Evolutionary conservation across 106 monocot species (phyloP).

Genomic region (Allium sativum): DNA sequence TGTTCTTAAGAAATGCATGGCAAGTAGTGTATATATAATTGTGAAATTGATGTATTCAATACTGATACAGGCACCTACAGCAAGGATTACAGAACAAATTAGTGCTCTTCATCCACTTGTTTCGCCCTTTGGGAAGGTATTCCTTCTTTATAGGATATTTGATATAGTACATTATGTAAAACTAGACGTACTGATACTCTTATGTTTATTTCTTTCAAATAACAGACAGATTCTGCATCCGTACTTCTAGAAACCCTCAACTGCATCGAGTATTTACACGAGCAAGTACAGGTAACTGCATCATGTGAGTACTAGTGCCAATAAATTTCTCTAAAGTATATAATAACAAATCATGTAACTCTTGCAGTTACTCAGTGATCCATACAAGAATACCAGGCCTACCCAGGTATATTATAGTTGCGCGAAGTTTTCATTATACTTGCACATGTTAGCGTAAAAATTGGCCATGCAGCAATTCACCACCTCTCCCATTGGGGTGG

Average conservation of each 20-base stretch:
- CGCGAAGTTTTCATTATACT: too few relatives aligned
- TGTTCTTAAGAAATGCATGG: too few relatives aligned
- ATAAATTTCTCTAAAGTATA: neutral
- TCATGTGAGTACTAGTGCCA: neutral
- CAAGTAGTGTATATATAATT: too few relatives aligned
- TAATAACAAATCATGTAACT: neutral
- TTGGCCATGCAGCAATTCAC: too few relatives aligned
- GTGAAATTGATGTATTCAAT: neutral
- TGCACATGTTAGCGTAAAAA: too few relatives aligned
- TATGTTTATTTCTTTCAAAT: neutral
- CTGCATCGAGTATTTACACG: conserved; percentile 53
- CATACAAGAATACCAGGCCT: conserved; percentile 50
- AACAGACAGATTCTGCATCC: conserved; percentile 77
- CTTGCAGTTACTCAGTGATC: conserved; percentile 64
- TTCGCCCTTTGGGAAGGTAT: conserved; percentile 94
- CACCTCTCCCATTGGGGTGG: too few relatives aligned
- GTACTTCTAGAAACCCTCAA: conserved; percentile 67
- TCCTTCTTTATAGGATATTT: neutral
- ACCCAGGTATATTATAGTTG: too few relatives aligned
- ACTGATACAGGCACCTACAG: conserved; percentile 74
- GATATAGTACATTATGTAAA: too few relatives aligned
- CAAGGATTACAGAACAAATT: conserved; percentile 73
- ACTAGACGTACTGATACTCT: too few relatives aligned
- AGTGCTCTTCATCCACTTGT: conserved; percentile 84
- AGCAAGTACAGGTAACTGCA: conserved; percentile 67